Evolutionary conservation across 345 rosid genomes (phyloP).

Genomic region (Populus davidiana): DNA sequence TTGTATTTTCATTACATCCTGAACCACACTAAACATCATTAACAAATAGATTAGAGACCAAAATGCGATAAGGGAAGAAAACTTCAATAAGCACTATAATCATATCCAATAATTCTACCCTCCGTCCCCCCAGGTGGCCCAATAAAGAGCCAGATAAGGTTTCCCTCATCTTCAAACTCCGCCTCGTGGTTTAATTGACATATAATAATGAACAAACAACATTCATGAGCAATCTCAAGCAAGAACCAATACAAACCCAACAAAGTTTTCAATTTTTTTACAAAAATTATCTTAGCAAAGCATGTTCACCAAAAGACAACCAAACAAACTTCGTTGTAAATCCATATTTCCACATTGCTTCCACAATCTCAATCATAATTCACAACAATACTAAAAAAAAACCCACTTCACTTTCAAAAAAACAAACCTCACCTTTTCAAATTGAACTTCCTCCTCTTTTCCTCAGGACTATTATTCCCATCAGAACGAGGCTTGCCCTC

Average conservation of each 20-base stretch:
- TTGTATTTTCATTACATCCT: slow-evolving; percentile 76
- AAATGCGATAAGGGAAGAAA: not conserved
- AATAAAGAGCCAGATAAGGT: not conserved
- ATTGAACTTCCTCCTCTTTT: slow-evolving; percentile 62
- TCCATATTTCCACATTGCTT: not conserved
- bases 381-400: not conserved
- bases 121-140: not conserved
- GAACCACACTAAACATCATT: slow-evolving; percentile 67
- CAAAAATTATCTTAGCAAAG: not conserved
- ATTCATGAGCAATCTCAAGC: not conserved
- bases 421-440: slow-evolving; percentile 47
- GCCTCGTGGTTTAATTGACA: not conserved
- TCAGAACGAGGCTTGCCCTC: slow-evolving; percentile 53
- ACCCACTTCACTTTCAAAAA: slow-evolving; percentile 4
- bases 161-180: not conserved
- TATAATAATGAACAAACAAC: not conserved
- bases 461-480: slow-evolving; percentile 45
- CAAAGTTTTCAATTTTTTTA: not conserved
- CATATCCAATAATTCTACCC: not conserved
- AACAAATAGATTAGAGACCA: slow-evolving; percentile 24
- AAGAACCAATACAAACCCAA: slow-evolving; percentile 1
- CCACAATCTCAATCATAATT: not conserved
- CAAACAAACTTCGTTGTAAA: not conserved
- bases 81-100: not conserved
- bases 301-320: not conserved